Base-by-base conservation (phyloP, 2,329 filamentous ascomycete species). In the Ophiostoma tasmaniense region DNA sequence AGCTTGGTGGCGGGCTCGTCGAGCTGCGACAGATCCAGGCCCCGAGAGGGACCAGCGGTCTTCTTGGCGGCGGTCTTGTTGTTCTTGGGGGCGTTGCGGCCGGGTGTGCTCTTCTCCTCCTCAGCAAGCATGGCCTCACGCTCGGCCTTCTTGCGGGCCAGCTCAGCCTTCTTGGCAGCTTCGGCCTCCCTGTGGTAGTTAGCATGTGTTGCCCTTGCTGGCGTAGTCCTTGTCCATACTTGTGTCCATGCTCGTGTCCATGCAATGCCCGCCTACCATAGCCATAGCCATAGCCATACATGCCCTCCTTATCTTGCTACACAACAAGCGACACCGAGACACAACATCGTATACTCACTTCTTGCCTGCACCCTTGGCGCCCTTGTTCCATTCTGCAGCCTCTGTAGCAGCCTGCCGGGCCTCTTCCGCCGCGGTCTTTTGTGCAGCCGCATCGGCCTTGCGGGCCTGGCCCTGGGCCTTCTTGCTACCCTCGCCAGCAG, bases 381-480 rank as follows among this genome's bases (percentile, higher is more conserved):
- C 95, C 80, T 95, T 92, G 13, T 84, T 75, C 95, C 95, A 99
- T 74, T 96, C 84, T 68, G 85, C 83, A 4, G 89, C 85, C 75
- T 97, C 94, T 35, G 79, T 87, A 2, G 82, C 85, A 4, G 87
- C 87, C 68, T 83, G 85, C 79, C 89, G 89, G 50, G 85, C 81
- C 52, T 92, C 85, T 70, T 89, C 88, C 2, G 79, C 87, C 0
- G 92, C 91, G 70, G 89, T 84, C 80, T 98, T 98, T 69, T 85
- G 81, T 10, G 91, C 90, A 0, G 93, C 94, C 2, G 88, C 89
- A 66, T 97, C 93, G 72, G 93, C 93, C 84, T 99, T 98, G 80
- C 92, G 87, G 72, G 93, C 93, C 79, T 97, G 92, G 73, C 94
- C 95, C 10, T 89, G 87, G 2, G 81, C 92, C 83, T 98, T 98